Evolutionary conservation across 2,329 filamentous ascomycete species (phyloP), one percentile per base, ranked within the genome.

Genomic region (Talaromyces funiculosus): DNA sequence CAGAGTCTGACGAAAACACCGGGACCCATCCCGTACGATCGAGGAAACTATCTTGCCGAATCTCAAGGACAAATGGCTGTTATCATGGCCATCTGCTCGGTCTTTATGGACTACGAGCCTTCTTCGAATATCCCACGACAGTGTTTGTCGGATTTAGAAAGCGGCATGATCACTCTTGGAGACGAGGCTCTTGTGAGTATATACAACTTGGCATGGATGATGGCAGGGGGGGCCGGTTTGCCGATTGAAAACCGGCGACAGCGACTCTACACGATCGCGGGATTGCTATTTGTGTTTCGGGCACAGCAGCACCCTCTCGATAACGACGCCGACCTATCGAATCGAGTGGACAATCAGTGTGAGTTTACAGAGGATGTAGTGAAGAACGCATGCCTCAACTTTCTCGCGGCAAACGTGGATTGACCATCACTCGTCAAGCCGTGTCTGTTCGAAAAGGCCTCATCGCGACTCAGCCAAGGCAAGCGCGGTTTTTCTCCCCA

Each of bases 211-310:
- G 57, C 57, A 16, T 59, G 57, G 57, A 53, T 59, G 57, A 22
- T 59, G 33, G 57, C 45, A 29, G 57, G 57, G 4, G 33, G 57
- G 2, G 9, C 43, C 24, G 57, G 57, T 29, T 38, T 59, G 16
- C 57, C 57, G 24, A 35, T 59, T 35, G 57, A 59, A 3, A 42
- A 20, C 12, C 43, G 33, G 24, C 57, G 57, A 40, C 24, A 59
- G 20, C 57, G 57, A 20, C 57, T 59, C 20, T 59, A 38, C 26
- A 33, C 43, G n/a, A 42, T 14, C 3, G 20, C 37, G 35, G 57
- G 57, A n/a, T 53, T 59, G 57, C 26, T 59, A 18, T 59, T 40
- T 53, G 47, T 59, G 9, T 53, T 59, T n/a, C 57, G 57, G 33
- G 24, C 33, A 40, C 57, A 53, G 26, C 35, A 51, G 20, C 20